Percentiles rank a stretch among this genome's conserved stretches.
These are phyloP conservation scores for Prunus mira DNA, from an alignment of 306 rosid species.

Conservation along the genomic window DNA sequence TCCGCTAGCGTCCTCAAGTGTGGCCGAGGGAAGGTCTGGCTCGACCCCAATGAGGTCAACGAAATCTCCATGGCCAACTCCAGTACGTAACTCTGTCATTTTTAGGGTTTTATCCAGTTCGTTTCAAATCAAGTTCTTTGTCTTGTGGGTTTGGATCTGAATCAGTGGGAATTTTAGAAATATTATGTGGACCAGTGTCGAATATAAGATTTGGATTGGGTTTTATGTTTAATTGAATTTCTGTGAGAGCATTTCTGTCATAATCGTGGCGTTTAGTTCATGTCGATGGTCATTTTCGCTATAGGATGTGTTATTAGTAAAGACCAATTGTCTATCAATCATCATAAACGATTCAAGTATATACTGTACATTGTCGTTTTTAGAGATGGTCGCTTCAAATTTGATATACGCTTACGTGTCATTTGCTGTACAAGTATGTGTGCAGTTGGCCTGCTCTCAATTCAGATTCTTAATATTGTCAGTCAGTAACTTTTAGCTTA, in stretches of 20 bases:
- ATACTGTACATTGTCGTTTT: neutral
- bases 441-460: neutral
- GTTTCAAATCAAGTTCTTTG: neutral
- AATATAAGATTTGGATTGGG: neutral
- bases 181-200: neutral
- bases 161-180: neutral
- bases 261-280: neutral
- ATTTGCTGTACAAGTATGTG: neutral
- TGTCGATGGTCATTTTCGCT: neutral
- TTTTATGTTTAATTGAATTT: neutral
- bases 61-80: slow-evolving; percentile 98
- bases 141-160: neutral
- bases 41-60: slow-evolving; percentile 83
- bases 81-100: slow-evolving; percentile 36
- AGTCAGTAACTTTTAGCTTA: neutral
- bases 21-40: slow-evolving; percentile 94
- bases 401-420: neutral
- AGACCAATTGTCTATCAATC: neutral
- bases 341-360: neutral
- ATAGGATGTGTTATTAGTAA: neutral
- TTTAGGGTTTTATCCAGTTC: neutral
- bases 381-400: neutral
- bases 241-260: neutral
- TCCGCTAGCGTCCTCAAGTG: slow-evolving; percentile 93
- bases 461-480: neutral